Evolutionary conservation across 495 filamentous ascomycete species (phyloP), one percentile per base, ranked within the genome.

Genomic region (Penicillium ucsense): DNA sequence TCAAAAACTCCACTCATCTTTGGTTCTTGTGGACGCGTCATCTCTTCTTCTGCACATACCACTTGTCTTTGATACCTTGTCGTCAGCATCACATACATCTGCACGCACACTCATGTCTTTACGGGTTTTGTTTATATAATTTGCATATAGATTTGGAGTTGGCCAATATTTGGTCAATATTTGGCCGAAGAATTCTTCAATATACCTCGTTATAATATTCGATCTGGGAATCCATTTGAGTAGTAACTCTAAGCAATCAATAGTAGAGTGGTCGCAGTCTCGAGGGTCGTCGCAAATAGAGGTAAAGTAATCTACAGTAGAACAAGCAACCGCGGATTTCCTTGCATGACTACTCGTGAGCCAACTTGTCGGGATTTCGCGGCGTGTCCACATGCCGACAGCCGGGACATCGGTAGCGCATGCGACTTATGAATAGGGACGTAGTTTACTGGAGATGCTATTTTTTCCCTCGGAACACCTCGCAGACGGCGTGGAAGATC

Each of bases 141-240:
- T 41, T 47, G 51, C 51, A 53, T 53, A 52, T 46, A 46, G 37
- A 52, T 49, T 38, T 31, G 51, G 51, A 49, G 51, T 54, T 35
- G 31, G 41, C 38, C 20, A 20, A 1, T 20, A 20, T 2, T 20
- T 20, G 20, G 20, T 20, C 20, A 20, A 20, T 20, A 20, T 20
- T 20, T 20, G 20, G 20, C 20, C 20, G 20, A 20, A 20, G 20
- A 20, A 20, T 20, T 2, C 31, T 43, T 9, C n/a, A 12, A 33
- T 10, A 33, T n/a, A 34, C 5, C 5, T 7, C 29, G n/a, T 20
- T 20, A 20, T 20, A 20, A 20, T 2, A 20, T 20, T 20, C 1
- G 20, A 20, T 20, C 20, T 20, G 20, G 2, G 20, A 1, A 20
- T 20, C 20, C 20, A 20, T 20, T 20, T 2, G 4, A 33, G 31